Evolutionary conservation across 192 early-diverging fungal species (phyloP).

Genomic region (Backusella liffmaniae): DNA sequence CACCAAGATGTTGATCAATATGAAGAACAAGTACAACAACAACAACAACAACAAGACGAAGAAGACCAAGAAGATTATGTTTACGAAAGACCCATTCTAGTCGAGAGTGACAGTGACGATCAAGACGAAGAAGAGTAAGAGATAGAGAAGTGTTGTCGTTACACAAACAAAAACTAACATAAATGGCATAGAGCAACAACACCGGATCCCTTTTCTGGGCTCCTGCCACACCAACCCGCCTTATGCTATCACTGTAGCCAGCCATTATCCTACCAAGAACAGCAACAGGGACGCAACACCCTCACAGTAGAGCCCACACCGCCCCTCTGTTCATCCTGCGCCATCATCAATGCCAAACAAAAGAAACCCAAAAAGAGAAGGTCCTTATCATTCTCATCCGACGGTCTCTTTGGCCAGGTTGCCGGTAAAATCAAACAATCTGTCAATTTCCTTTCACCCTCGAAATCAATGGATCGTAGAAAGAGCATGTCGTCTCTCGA

Average conservation of each 20-base stretch:
- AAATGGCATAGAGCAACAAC: background rate
- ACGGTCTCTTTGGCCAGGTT: background rate
- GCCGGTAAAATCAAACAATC: conserved; percentile 5
- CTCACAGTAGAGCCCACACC: background rate
- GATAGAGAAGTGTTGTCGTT: background rate
- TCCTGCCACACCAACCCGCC: background rate
- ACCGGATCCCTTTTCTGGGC: background rate
- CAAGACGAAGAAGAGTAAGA: conserved; percentile 1
- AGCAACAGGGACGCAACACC: background rate
- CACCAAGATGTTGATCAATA: background rate
- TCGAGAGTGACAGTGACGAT: conserved; percentile 18
- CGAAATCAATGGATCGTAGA: background rate
- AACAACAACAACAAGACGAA: background rate
- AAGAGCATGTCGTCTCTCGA: background rate
- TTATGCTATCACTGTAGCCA: background rate
- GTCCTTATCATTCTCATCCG: background rate
- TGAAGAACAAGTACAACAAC: background rate
- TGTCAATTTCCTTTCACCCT: background rate
- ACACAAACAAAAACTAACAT: background rate
- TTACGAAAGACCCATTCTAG: conserved; percentile 7
- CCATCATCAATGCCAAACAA: background rate
- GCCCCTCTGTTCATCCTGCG: background rate
- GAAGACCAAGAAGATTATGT: background rate
- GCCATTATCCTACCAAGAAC: background rate
- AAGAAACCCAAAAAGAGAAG: background rate